Percentiles rank a stretch among this genome's conserved stretches.
phyloP scores from a whole-genome alignment of 2,329 filamentous ascomycete species.

The Penicillium hordei region DNA sequence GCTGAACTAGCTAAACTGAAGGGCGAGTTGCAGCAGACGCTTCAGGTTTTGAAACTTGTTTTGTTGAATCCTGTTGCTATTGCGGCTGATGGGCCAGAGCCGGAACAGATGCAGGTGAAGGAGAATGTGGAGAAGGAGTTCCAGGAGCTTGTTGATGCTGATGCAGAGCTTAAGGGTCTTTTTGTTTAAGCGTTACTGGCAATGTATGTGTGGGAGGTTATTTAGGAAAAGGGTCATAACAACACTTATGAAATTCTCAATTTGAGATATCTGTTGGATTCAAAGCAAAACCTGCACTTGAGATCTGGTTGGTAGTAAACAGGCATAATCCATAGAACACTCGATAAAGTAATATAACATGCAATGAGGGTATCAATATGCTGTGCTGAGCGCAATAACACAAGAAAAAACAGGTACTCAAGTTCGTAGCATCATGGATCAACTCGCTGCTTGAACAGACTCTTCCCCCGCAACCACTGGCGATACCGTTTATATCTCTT shows the following conservation, averaged over 20 bases:
- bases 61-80: slow-evolving; percentile 28
- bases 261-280: not conserved
- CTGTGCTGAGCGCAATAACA: not conserved
- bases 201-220: not conserved
- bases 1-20: slow-evolving; percentile 25
- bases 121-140: slow-evolving; percentile 38
- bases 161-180: slow-evolving; percentile 34
- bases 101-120: slow-evolving; percentile 24
- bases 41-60: slow-evolving; percentile 32
- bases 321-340: not conserved
- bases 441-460: slow-evolving; percentile 85
- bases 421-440: slow-evolving; percentile 35
- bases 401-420: not conserved
- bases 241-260: not conserved
- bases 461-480: slow-evolving; percentile 94
- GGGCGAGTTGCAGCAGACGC: slow-evolving; percentile 29
- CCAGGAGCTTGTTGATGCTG: slow-evolving; percentile 36
- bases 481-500: slow-evolving; percentile 96
- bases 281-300: not conserved
- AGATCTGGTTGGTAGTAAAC: not conserved
- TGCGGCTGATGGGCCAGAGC: slow-evolving; percentile 16
- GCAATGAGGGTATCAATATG: slow-evolving; percentile 23
- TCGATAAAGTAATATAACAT: not conserved
- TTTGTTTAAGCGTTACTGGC: slow-evolving; percentile 20
- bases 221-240: not conserved